phyloP scores from a whole-genome alignment of 768 basidiomycete genomes.

The Suillus brevipes region DNA sequence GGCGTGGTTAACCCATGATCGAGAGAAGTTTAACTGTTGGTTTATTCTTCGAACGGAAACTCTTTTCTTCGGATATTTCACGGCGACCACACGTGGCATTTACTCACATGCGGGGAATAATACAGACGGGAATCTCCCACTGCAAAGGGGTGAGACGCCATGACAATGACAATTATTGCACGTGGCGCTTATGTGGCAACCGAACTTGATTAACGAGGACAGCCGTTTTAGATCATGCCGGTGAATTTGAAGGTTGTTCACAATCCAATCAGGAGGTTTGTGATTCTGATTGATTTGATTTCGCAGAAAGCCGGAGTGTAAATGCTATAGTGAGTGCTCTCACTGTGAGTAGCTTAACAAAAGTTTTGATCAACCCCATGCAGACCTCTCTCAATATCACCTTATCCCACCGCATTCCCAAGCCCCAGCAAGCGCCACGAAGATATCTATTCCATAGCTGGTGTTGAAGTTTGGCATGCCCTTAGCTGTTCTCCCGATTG shows the following conservation, averaged over 20 bases:
- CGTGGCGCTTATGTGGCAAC: neutral
- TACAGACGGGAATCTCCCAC: neutral
- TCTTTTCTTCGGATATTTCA: neutral
- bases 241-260: neutral
- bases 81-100: slow-evolving; percentile 3
- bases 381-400: neutral
- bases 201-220: neutral
- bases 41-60: neutral
- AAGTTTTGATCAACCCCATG: neutral
- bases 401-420: neutral
- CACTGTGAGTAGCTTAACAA: neutral
- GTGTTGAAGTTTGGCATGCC: neutral
- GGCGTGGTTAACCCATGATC: neutral
- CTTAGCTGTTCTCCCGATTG: neutral
- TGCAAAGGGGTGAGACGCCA: neutral
- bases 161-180: neutral
- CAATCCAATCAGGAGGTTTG: neutral
- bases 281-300: neutral
- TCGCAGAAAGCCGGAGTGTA: neutral
- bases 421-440: neutral
- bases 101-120: slow-evolving; percentile 1
- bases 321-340: neutral
- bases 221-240: neutral
- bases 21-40: neutral
- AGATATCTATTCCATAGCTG: neutral